Conservation (phyloP, 768 basidiomycete genomes). For the Lyophyllum shimeji region DNA sequence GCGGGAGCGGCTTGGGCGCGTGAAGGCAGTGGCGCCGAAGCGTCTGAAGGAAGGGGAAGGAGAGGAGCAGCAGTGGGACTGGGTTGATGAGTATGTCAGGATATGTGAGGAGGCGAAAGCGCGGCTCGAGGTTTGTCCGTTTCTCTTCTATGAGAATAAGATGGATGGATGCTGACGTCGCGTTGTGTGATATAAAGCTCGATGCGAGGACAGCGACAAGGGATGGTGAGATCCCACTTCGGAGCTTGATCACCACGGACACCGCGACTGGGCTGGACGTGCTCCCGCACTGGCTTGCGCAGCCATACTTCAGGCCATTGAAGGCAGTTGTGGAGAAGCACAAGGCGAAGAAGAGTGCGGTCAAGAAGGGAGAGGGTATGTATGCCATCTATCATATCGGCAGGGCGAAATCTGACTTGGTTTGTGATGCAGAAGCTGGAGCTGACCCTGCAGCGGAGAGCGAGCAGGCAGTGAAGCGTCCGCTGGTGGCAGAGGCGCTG, state of each 20-base stretch:
- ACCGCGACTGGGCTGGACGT: slow-evolving; percentile 34
- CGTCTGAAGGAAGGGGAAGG: too few species aligned
- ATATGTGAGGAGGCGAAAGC: slow-evolving; percentile 59
- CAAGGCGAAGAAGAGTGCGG: background rate
- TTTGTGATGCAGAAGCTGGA: background rate
- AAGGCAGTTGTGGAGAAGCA: slow-evolving; percentile 7
- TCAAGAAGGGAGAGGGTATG: too few species aligned
- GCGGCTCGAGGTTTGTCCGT: slow-evolving; percentile 40
- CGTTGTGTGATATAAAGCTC: slow-evolving; percentile 19
- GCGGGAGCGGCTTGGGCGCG: too few species aligned
- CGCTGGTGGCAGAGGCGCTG: too few species aligned
- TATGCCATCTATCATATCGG: too few species aligned
- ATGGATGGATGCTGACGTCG: too few species aligned
- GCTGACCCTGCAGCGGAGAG: too few species aligned
- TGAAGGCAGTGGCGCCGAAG: too few species aligned
- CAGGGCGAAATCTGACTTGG: slow-evolving; percentile 10
- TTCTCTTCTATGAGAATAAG: too few species aligned
- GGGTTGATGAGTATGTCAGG: slow-evolving; percentile 46
- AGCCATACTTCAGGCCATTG: slow-evolving; percentile 63
- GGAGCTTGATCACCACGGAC: slow-evolving; percentile 34
- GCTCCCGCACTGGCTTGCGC: slow-evolving; percentile 51
- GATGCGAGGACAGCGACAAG: slow-evolving; percentile 15
- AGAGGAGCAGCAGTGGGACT: slow-evolving; percentile 40
- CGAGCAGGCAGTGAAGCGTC: too few species aligned
- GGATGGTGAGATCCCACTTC: slow-evolving; percentile 20